Evolutionary conservation across 306 rosid species (phyloP), one percentile per base, ranked within the genome.

Genomic region (Vigna unguiculata): DNA sequence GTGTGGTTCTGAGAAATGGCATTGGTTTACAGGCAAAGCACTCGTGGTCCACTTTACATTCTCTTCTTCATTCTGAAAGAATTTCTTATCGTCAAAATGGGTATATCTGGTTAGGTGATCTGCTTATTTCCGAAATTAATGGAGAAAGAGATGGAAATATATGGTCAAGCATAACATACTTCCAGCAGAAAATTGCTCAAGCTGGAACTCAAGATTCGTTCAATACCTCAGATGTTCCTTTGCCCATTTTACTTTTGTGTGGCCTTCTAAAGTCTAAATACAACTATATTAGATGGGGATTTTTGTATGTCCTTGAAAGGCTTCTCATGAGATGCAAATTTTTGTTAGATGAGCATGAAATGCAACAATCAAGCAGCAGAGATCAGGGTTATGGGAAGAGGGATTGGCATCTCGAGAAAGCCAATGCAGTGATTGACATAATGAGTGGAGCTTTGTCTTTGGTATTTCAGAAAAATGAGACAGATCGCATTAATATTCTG

Each of bases 41-140:
- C 36, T 78, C 98, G 34, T 96, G 99, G 98, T 84, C 91, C 76
- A 87, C 93, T 83, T 85, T 96, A 72, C 98, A 96, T 88, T 92
- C 99, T 49, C 98, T 96, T 80, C 89, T 92, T 82, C 99, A 96
- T 86, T 96, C 99, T 55, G 97, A 88, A 61, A 91, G 93, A 86
- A 83, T 81, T 53, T 74, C 99, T 30, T 96, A 90, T 84, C 97
- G 92, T 71, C 90, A 88, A 74, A 92, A 91, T 86, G 98, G 93
- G 43, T 87, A 92, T 77, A 83, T 88, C 82, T 96, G 99, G 99
- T 89, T 96, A 76, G 92, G 97, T 1, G 99, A 96, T 83, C 88
- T 96, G 84, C 99, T 96, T 78, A 88, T 89, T 86, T 88, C 91
- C 72, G 99, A 96, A 85, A 91, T 96, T 75, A 89, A 90, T 71